These are phyloP conservation scores for Ambispora gerdemannii DNA, from an alignment of 192 early-diverging fungal genomes.

Conservation along the genomic window DNA sequence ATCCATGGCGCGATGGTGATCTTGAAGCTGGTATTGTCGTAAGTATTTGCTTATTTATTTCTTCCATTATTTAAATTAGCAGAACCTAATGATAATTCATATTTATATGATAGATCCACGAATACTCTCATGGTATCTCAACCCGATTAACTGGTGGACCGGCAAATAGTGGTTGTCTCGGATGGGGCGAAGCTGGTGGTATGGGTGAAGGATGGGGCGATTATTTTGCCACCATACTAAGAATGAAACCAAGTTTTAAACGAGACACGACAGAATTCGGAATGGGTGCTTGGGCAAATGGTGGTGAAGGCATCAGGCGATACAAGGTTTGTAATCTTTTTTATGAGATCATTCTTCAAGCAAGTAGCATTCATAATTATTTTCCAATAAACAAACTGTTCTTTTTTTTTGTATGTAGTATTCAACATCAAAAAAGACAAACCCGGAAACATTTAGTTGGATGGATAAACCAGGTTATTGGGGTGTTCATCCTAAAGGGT, in stretches of 20 bases:
- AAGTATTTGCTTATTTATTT: constrained; percentile 11
- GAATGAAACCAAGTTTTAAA: constrained; percentile 54
- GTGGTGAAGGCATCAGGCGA: constrained; percentile 83
- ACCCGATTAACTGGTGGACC: constrained; percentile 91
- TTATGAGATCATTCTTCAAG: too few relatives aligned
- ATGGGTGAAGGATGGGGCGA: constrained; percentile 98
- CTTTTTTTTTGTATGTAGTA: constrained; percentile 48
- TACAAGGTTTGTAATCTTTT: constrained; percentile 36
- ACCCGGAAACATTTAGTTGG: constrained; percentile 78
- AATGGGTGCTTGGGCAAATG: constrained; percentile 83
- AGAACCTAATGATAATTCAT: neutral
- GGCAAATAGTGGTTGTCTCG: constrained; percentile 83
- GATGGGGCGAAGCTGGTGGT: constrained; percentile 82
- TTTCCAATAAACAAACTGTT: too few relatives aligned
- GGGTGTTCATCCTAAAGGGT: constrained; percentile 91
- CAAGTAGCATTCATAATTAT: too few relatives aligned
- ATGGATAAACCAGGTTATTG: constrained; percentile 82
- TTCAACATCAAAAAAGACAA: constrained; percentile 68
- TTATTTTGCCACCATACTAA: constrained; percentile 79
- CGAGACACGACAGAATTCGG: constrained; percentile 58
- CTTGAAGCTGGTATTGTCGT: constrained; percentile 85
- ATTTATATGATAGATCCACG: constrained; percentile 61
- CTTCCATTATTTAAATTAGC: neutral
- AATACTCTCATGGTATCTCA: constrained; percentile 91
- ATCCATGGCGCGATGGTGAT: constrained; percentile 78